Percentiles rank a stretch among this genome's conserved stretches.
phyloP scores from a whole-genome alignment of 768 basidiomycete genomes.

The Podaxis sp. region DNA sequence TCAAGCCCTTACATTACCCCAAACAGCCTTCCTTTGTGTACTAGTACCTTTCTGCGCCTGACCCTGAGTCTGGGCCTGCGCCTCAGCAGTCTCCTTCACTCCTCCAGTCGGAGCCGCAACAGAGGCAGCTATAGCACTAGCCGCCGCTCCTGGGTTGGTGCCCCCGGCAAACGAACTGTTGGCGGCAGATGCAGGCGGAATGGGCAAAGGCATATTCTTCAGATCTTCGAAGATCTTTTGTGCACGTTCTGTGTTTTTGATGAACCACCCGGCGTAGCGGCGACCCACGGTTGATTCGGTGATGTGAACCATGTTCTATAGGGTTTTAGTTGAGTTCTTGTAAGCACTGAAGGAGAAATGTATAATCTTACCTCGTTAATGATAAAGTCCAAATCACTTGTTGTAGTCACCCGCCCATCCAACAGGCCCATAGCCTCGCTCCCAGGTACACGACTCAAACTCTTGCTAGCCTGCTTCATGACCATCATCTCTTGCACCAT shows the following conservation, averaged over 20 bases:
- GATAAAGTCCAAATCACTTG: slow-evolving; percentile 93
- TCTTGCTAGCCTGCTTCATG: slow-evolving; percentile 84
- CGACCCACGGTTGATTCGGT: slow-evolving; percentile 92
- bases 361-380: slow-evolving; percentile 75
- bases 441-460: slow-evolving; percentile 62
- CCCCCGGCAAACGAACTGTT: slow-evolving; percentile 14
- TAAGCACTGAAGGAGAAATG: neutral
- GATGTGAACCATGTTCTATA: slow-evolving; percentile 93
- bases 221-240: slow-evolving; percentile 84
- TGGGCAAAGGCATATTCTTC: slow-evolving; percentile 45
- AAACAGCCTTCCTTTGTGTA: slow-evolving; percentile 48
- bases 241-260: slow-evolving; percentile 90
- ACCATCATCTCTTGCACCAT: slow-evolving; percentile 97
- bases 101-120: slow-evolving; percentile 9
- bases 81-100: slow-evolving; percentile 13
- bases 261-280: slow-evolving; percentile 96
- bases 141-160: slow-evolving; percentile 2
- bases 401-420: slow-evolving; percentile 82
- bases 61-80: slow-evolving; percentile 18
- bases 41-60: slow-evolving; percentile 12
- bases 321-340: neutral
- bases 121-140: neutral
- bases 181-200: slow-evolving; percentile 22
- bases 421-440: slow-evolving; percentile 55
- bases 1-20: slow-evolving; percentile 43